A percentile compares a stretch with the other conserved stretches of the same genome.
phyloP scores from a whole-genome alignment of 257 asterid genomes.

The Galeopsis tetrahit region DNA sequence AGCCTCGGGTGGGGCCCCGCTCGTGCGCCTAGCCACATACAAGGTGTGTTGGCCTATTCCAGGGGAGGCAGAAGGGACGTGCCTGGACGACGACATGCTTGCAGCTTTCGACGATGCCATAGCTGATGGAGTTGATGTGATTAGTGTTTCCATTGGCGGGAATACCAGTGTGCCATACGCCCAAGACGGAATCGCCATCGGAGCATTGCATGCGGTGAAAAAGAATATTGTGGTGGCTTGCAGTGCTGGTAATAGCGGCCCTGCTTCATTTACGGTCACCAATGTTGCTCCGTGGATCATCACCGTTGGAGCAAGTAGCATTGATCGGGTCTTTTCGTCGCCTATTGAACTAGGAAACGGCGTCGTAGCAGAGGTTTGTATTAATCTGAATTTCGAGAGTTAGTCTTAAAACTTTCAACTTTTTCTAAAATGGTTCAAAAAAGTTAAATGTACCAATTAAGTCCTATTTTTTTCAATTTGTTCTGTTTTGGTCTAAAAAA shows the following conservation, averaged over 20 bases:
- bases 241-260: slow-evolving; percentile 49
- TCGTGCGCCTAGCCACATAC: slow-evolving; percentile 45
- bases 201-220: slow-evolving; percentile 44
- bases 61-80: slow-evolving; percentile 23
- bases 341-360: slow-evolving; percentile 45
- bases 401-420: too few species aligned
- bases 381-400: not conserved
- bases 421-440: too few species aligned
- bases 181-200: slow-evolving; percentile 35
- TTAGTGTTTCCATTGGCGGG: slow-evolving; percentile 42
- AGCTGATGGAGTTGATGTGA: slow-evolving; percentile 48
- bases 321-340: slow-evolving; percentile 42
- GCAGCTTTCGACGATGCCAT: slow-evolving; percentile 60
- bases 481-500: too few species aligned
- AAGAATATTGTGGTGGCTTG: slow-evolving; percentile 44
- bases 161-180: slow-evolving; percentile 24
- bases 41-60: slow-evolving; percentile 53
- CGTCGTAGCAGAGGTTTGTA: slow-evolving; percentile 35
- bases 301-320: slow-evolving; percentile 50
- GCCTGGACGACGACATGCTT: slow-evolving; percentile 40
- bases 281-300: slow-evolving; percentile 55
- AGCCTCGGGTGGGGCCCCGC: slow-evolving; percentile 54
- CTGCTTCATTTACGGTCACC: slow-evolving; percentile 31
- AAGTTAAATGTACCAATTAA: too few species aligned
- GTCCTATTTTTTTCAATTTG: too few species aligned